Evolutionary conservation across 1,139 yeast genomes (phyloP), one percentile per base, ranked within the genome.

Genomic region (Kodamaea sp.): DNA sequence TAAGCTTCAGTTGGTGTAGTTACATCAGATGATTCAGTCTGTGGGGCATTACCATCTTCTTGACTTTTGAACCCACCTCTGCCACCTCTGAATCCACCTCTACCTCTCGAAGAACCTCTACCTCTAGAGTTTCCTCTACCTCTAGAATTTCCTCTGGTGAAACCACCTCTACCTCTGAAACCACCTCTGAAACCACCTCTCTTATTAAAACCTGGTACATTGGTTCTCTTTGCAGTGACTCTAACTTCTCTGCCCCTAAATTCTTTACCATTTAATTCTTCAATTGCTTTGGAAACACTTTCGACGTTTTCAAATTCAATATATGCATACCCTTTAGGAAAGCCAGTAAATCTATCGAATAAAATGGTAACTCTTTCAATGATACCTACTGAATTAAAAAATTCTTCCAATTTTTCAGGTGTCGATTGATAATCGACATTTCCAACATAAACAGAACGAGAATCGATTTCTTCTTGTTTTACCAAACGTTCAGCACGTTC

Each of bases 311-410:
- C 63, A 50, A 67, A 70, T 46, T 70, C 73, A 40, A 70, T 59
- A 42, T 69, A 70, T 4, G 75, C 75, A 42, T 66, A 67, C n/a
- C 76, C 76, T 49, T 68, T 70, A 5, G 75, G 71, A 29, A 61
- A 53, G 2, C 74, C 73, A 3, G 67, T 53, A 47, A 43, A 58
- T 38, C 60, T 57, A 46, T 69, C 71, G 39, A 67, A 64, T 42
- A 68, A 56, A 31, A 70, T 65, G 12, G 75, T 70, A 8, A 70
- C 62, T 38, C 73, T 48, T 44, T 64, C 67, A 45, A 69, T 61
- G 7, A 53, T 55, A 0, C 74, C 75, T 20, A 53, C 65, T 4
- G 37, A 47, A 39, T 53, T 57, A 56, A 70, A 70, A 35, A 65
- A 60, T 31, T 53, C 54, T 43, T 70, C 74, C 49, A 70, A 59